Percentiles rank a stretch among this genome's conserved stretches.
These are phyloP conservation scores for Vicia sativa DNA, from an alignment of 306 rosid species.

Conservation along the genomic window DNA sequence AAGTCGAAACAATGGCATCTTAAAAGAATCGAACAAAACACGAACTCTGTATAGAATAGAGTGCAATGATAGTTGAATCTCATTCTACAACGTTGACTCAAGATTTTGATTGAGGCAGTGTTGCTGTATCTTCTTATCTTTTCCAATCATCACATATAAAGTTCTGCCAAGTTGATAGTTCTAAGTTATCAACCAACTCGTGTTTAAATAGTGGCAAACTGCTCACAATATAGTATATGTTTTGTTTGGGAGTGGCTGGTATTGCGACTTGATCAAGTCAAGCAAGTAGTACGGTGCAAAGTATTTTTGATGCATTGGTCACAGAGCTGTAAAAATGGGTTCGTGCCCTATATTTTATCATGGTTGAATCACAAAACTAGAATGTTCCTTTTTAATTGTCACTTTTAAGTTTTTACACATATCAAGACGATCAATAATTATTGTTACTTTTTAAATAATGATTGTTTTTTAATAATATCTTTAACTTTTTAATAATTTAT, in stretches of 20 bases:
- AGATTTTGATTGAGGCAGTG: neutral
- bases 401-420: too few species aligned
- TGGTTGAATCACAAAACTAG: too few species aligned
- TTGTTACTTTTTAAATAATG: too few species aligned
- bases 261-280: neutral
- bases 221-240: neutral
- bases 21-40: slow-evolving; percentile 6
- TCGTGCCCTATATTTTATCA: too few species aligned
- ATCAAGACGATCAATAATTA: too few species aligned
- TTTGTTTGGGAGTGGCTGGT: neutral
- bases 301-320: too few species aligned
- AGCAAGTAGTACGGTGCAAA: neutral
- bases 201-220: slow-evolving; percentile 10
- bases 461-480: too few species aligned
- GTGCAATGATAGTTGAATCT: neutral
- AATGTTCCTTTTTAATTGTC: too few species aligned
- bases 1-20: slow-evolving; percentile 7
- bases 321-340: too few species aligned
- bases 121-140: neutral
- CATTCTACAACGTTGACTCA: neutral
- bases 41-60: neutral
- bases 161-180: slow-evolving; percentile 6
- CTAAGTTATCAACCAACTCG: neutral
- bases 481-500: too few species aligned
- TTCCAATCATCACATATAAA: slow-evolving; percentile 1